phyloP scores from a whole-genome alignment of 177 flowering plant genomes.

The Vitis hybrid region DNA sequence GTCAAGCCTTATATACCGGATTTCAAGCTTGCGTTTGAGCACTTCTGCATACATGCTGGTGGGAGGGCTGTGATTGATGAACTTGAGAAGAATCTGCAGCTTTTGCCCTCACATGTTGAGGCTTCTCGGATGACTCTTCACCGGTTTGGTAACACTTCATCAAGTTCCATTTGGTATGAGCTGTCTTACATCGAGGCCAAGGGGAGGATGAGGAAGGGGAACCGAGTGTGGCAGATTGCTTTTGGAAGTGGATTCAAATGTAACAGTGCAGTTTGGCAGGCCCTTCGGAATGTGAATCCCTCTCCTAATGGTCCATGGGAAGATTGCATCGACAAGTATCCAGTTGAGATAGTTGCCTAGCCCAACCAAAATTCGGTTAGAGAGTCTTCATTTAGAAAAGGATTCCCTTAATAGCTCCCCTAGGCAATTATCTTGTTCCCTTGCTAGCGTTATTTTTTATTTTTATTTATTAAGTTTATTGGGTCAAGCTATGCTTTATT shows the following conservation, averaged over 20 bases:
- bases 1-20: slow-evolving; percentile 74
- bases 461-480: not conserved
- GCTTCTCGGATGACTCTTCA: slow-evolving; percentile 82
- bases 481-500: not conserved
- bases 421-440: slow-evolving; percentile 1
- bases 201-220: slow-evolving; percentile 57
- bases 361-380: slow-evolving; percentile 10
- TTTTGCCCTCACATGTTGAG: slow-evolving; percentile 56
- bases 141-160: slow-evolving; percentile 75
- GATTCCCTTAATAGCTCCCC: not conserved
- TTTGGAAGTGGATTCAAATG: slow-evolving; percentile 86
- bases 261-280: slow-evolving; percentile 83
- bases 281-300: slow-evolving; percentile 47
- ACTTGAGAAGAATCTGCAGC: slow-evolving; percentile 69
- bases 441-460: not conserved
- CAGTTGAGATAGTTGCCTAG: slow-evolving; percentile 34
- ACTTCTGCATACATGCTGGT: slow-evolving; percentile 85
- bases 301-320: slow-evolving; percentile 59
- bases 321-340: slow-evolving; percentile 61
- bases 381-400: not conserved
- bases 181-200: slow-evolving; percentile 74
- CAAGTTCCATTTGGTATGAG: slow-evolving; percentile 84
- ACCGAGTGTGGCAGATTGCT: slow-evolving; percentile 81
- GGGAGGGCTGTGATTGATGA: slow-evolving; percentile 82
- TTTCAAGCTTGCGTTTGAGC: slow-evolving; percentile 77